These are phyloP conservation scores for Funneliformis mosseae DNA, from an alignment of 192 early-diverging fungal species.

Conservation along the genomic window DNA sequence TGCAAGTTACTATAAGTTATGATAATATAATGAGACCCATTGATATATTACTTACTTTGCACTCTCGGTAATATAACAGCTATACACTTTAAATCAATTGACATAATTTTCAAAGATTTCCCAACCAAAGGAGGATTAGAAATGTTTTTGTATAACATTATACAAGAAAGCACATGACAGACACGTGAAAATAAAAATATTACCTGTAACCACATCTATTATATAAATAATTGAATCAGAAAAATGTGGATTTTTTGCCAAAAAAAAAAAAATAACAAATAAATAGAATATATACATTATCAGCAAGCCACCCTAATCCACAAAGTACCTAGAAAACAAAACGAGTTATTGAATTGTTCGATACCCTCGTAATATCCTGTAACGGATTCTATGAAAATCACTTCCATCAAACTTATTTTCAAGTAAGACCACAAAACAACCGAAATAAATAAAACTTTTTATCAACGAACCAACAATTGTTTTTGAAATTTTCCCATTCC, in stretches of 20 bases:
- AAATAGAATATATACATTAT: constrained; percentile 72
- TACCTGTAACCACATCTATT: constrained; percentile 69
- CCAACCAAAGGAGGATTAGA: no score
- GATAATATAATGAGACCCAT: background rate
- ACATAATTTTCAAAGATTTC: constrained; percentile 3
- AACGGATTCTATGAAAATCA: no score
- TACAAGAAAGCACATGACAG: background rate
- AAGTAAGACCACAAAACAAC: background rate
- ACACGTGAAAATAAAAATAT: background rate
- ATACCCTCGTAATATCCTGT: background rate
- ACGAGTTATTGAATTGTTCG: background rate
- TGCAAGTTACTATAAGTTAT: background rate
- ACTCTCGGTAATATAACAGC: constrained; percentile 75
- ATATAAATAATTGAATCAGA: constrained; percentile 4
- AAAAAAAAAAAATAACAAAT: background rate
- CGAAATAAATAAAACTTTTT: background rate
- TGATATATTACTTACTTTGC: constrained; percentile 50
- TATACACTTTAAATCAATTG: constrained; percentile 52
- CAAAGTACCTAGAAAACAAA: constrained; percentile 55
- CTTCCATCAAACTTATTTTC: background rate
- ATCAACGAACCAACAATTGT: constrained; percentile 50
- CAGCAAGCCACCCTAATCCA: constrained; percentile 85
- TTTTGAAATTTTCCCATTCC: constrained; percentile 77
- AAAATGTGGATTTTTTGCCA: background rate
- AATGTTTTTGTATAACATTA: background rate